Evolutionary conservation across 2,329 filamentous ascomycete species (phyloP), one percentile per base, ranked within the genome.

Genomic region (Hypocrella siamensis): DNA sequence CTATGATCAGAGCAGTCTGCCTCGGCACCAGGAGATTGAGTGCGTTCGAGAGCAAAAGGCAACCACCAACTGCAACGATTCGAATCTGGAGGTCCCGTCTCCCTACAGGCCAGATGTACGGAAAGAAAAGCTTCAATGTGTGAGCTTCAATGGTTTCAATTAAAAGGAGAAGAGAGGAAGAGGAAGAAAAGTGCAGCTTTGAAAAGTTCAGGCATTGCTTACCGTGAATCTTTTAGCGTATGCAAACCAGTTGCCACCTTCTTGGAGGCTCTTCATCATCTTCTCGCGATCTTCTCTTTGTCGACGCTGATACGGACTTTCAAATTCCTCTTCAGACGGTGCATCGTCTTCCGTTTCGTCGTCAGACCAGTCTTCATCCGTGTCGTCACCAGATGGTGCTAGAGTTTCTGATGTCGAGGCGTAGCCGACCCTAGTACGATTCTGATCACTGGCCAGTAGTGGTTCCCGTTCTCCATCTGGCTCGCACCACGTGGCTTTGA

Each of bases 21-120:
- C 79, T 69, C n/a, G 84, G 84, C 19, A 84, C 72, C 26, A 92
- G 57, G 11, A 93, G 60, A 42, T 85, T 82, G 31, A 92, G 59
- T 5, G 70, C 70, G 40, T 86, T 83, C 34, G 75, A 70, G 31
- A 64, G 58, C n/a, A 85, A 50, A 16, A 90, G 60, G 41, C 79
- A 79, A 2, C 80, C 27, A 1, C 68, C 67, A 28, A 90, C 75
- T 4, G 80, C 60, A 9, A 68, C 56, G 15, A 80, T 69, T 33
- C 75, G 75, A 14, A 79, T 49, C 48, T 90, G 81, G 14, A 90
- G 65, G 11, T 57, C 51, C 32, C 61, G 65, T 44, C 79, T 70
- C 26, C 75, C 67, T 31, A 71, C 66, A 1, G 85, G 84, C 72
- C 80, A 86, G 15, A 93, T 61, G 46, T 84, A 81, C 0, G 81